These are phyloP conservation scores for Candida tetrigidarum DNA, from an alignment of 1,139 yeast genomes.

Conservation along the genomic window DNA sequence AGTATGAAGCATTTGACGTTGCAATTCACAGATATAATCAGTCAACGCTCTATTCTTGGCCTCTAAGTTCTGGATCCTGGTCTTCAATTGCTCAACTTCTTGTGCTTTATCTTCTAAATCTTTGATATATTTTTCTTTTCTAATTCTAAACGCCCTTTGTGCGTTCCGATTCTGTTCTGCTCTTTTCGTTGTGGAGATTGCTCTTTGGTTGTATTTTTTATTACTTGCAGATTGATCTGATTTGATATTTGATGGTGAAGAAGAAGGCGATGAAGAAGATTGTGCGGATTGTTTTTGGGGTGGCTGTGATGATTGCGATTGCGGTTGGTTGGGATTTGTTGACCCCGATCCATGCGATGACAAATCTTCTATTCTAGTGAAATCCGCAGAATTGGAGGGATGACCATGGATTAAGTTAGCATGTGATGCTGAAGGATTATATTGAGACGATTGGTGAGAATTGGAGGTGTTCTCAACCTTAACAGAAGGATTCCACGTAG, in stretches of 20 bases:
- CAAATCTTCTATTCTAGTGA: background rate
- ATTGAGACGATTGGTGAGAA: background rate
- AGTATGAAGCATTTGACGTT: conserved; percentile 6
- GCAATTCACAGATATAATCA: conserved; percentile 68
- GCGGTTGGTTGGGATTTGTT: background rate
- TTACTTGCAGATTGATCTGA: background rate
- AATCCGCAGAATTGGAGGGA: background rate
- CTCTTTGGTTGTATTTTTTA: conserved; percentile 27
- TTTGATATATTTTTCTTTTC: conserved; percentile 77
- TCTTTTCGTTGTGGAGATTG: conserved; percentile 69
- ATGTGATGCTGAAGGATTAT: background rate
- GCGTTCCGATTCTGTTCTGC: conserved; percentile 91
- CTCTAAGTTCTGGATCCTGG: conserved; percentile 63
- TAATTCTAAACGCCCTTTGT: conserved; percentile 82
- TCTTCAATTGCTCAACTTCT: conserved; percentile 61
- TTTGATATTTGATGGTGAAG: background rate
- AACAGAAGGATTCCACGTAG: conserved; percentile 8
- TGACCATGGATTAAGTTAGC: background rate
- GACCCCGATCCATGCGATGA: background rate
- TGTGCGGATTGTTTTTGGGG: background rate
- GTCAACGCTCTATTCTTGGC: conserved; percentile 74
- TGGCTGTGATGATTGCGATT: background rate
- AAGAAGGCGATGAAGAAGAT: background rate
- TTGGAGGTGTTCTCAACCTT: conserved; percentile 2
- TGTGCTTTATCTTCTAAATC: conserved; percentile 74